Base-by-base conservation (phyloP, 106 monocot species). In the Ottelia alismoides region DNA sequence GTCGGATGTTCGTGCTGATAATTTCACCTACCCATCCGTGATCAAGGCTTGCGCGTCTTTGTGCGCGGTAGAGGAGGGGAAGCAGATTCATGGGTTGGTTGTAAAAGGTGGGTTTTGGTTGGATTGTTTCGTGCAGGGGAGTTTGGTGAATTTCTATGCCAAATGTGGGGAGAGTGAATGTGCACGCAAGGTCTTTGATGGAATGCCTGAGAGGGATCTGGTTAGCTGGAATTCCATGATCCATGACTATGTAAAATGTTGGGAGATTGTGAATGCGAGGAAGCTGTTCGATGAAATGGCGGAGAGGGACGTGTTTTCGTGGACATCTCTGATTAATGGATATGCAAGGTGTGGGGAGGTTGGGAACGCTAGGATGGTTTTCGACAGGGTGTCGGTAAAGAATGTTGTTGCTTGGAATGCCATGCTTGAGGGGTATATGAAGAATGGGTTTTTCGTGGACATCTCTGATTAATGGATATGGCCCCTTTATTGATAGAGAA, bases 331-430 rank as follows among this genome's bases (percentile, higher is more conserved):
- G 57, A 28, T 67, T 2, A 57, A 56, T 1, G 66, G 66, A 1
- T 67, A 65, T 25, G 47, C 55, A n/a, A 77, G 67, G 32, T 55
- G 62, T 16, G 53, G 73, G 18, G 63, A 50, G 49, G 22, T 83
- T 32, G 53, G 11, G 6, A 65, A 72, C 12, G 78, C 78, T 0
- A 28, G 55, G 31, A 23, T 49, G 0, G 47, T 78, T 56, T 78
- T 78, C 11, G 50, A 74, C 22, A 23, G 27, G 10, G 78, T 75
- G 83, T 72, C 74, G 0, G 18, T 46, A 21, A 78, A 51, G 61
- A 69, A 78, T 35, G 74, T 72, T 11, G 31, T 84, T 17, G 64
- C 78, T 4, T 72, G 74, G 78, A 57, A 74, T 0, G 69, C 30
- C 47, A 30, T 84, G 27, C 58, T 84, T 27, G 1, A 40, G 23